These are phyloP conservation scores for Viridothelium virens DNA, from an alignment of 495 filamentous ascomycete species.

Conservation along the genomic window DNA sequence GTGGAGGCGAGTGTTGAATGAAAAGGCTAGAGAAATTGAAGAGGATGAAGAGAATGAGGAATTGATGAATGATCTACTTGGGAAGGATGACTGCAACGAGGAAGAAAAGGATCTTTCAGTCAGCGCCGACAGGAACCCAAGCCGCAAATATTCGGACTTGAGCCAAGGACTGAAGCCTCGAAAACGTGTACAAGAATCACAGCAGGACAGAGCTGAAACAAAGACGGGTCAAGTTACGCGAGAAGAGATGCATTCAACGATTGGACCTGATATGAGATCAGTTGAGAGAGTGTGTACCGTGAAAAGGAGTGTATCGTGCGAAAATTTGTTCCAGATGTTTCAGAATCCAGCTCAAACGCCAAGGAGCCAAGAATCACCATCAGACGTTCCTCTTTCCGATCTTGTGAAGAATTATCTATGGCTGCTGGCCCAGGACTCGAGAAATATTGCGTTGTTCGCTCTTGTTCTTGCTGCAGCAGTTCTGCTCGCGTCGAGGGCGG, in stretches of 20 bases:
- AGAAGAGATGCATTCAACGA: constrained; percentile 11
- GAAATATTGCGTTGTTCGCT: constrained; percentile 60
- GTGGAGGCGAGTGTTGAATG: constrained; percentile 26
- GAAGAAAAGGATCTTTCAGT: constrained; percentile 13
- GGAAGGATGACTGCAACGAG: not conserved
- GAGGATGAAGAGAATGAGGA: constrained; percentile 17
- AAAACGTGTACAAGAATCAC: not conserved
- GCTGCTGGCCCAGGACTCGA: constrained; percentile 58
- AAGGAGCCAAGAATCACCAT: not conserved
- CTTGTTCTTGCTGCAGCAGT: constrained; percentile 32
- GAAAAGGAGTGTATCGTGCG: constrained; percentile 9
- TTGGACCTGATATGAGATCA: not conserved
- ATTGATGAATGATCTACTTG: constrained; percentile 8
- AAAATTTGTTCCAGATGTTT: constrained; percentile 8
- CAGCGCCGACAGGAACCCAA: not conserved
- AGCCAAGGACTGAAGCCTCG: not conserved
- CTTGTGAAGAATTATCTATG: constrained; percentile 62
- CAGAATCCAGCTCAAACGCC: not conserved
- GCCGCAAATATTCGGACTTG: not conserved
- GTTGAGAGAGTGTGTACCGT: not conserved
- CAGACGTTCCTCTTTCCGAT: constrained; percentile 32
- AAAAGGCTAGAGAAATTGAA: constrained; percentile 21
- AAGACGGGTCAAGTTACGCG: no score
- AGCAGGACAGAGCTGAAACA: no score
- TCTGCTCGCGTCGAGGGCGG: not conserved